phyloP scores from a whole-genome alignment of 2,329 filamentous ascomycete genomes.

The Sporothrix globosa region DNA sequence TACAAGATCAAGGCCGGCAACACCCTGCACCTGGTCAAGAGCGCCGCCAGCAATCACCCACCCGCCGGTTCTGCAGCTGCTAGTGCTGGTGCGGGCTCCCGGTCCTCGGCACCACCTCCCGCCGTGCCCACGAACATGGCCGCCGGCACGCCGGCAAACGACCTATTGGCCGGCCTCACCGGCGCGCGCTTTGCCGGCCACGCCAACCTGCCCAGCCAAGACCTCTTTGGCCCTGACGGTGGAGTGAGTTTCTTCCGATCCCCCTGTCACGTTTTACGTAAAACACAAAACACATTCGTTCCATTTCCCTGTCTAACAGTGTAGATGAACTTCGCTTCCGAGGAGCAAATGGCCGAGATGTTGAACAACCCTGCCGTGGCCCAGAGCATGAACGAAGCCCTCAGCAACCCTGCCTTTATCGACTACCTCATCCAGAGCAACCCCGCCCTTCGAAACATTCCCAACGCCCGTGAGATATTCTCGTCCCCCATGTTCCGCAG shows the following conservation, averaged over 20 bases:
- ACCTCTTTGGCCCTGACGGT: slow-evolving; percentile 91
- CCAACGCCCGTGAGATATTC: slow-evolving; percentile 79
- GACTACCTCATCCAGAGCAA: slow-evolving; percentile 94
- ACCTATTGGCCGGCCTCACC: slow-evolving; percentile 86
- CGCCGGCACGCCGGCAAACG: slow-evolving; percentile 75
- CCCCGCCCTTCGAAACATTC: slow-evolving; percentile 75
- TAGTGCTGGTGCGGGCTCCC: slow-evolving; percentile 40
- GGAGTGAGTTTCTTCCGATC: slow-evolving; percentile 65
- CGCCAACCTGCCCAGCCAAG: slow-evolving; percentile 81
- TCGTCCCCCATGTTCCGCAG: slow-evolving; percentile 84
- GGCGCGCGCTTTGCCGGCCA: slow-evolving; percentile 93
- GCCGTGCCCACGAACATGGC: slow-evolving; percentile 77
- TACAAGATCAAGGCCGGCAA: slow-evolving; percentile 97
- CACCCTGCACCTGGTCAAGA: slow-evolving; percentile 95
- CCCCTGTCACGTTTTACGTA: background rate
- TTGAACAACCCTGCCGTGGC: slow-evolving; percentile 86
- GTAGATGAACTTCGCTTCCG: slow-evolving; percentile 87
- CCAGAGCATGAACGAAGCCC: slow-evolving; percentile 87
- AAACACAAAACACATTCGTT: too few species aligned
- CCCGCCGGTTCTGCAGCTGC: slow-evolving; percentile 42
- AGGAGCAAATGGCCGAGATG: slow-evolving; percentile 81
- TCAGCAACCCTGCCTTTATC: slow-evolving; percentile 92
- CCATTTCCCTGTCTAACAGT: slow-evolving; percentile 36
- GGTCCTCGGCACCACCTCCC: slow-evolving; percentile 54
- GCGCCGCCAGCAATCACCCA: slow-evolving; percentile 79